A percentile compares a stretch with the other conserved stretches of the same genome.
Evolutionary conservation across 352 stramenopile genomes (phyloP).

Genomic region (Chrysophaeum taylorii): DNA sequence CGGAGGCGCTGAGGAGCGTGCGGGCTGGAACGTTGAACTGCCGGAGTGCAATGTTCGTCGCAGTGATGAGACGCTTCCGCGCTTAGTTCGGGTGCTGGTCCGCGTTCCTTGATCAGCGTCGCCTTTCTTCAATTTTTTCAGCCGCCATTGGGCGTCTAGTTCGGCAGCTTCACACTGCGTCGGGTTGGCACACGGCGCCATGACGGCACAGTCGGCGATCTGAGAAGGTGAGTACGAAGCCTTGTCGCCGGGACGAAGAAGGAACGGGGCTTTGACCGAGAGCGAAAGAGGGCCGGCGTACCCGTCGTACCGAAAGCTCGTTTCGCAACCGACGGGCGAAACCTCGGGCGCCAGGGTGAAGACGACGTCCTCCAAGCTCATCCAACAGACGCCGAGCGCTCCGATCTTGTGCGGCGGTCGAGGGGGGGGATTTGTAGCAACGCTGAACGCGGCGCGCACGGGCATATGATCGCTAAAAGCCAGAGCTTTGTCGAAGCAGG

Average conservation of each 20-base stretch:
- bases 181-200: too few relatives aligned
- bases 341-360: conserved; percentile 15
- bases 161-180: too few relatives aligned
- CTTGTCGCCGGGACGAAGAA: background rate
- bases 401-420: background rate
- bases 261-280: background rate
- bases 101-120: background rate
- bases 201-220: background rate
- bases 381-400: background rate
- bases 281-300: conserved; percentile 6
- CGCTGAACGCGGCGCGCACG: conserved; percentile 13
- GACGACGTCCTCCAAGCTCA: conserved; percentile 8
- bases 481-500: background rate
- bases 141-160: background rate
- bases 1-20: background rate
- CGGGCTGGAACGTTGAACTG: too few relatives aligned
- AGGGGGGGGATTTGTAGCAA: background rate
- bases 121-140: background rate
- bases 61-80: too few relatives aligned
- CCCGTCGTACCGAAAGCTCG: conserved; percentile 24
- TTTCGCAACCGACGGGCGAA: background rate
- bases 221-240: background rate
- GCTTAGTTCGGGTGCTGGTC: too few relatives aligned
- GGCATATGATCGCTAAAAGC: conserved; percentile 3
- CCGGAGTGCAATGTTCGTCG: too few relatives aligned